A percentile compares a stretch with the other conserved stretches of the same genome.
Conservation (phyloP, 768 basidiomycete species). For the Agaricus blazei region DNA sequence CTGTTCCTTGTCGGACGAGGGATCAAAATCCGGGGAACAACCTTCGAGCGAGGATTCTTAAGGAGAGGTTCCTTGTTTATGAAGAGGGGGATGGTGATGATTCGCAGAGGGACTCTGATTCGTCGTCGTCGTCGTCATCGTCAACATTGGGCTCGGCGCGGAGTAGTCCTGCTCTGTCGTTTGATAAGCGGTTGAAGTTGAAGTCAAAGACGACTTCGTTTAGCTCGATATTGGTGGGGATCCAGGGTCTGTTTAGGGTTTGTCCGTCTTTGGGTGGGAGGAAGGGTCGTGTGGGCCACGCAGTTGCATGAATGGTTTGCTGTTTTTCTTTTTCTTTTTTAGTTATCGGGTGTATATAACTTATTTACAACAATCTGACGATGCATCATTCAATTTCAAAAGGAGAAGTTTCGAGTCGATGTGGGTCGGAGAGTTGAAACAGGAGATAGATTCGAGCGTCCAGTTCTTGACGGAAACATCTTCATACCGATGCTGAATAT, state of each 20-base stretch:
- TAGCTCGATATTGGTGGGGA: background rate
- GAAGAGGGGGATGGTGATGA: too few relatives aligned
- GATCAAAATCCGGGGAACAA: conserved; percentile 7
- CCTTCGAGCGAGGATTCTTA: background rate
- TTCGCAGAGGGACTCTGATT: too few relatives aligned
- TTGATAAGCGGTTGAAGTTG: background rate
- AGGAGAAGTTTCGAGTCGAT: too few relatives aligned
- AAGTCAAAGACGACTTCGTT: background rate
- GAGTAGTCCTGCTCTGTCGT: conserved; percentile 3
- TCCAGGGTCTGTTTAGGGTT: conserved; percentile 4
- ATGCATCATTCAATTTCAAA: too few relatives aligned
- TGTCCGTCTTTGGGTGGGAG: background rate
- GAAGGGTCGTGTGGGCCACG: background rate
- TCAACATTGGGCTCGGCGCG: conserved; percentile 17
- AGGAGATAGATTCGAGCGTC: too few relatives aligned
- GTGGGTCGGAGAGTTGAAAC: too few relatives aligned
- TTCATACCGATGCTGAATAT: too few relatives aligned
- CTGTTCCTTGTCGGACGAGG: conserved; percentile 12
- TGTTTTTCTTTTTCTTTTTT: background rate
- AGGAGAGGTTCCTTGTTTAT: background rate
- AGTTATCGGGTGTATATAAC: background rate
- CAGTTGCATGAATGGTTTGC: background rate
- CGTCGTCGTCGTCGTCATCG: conserved; percentile 9
- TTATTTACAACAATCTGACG: background rate
- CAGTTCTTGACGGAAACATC: too few relatives aligned